These are phyloP conservation scores for Verticillium dahliae DNA, from an alignment of 2,329 filamentous ascomycete species.

Conservation along the genomic window DNA sequence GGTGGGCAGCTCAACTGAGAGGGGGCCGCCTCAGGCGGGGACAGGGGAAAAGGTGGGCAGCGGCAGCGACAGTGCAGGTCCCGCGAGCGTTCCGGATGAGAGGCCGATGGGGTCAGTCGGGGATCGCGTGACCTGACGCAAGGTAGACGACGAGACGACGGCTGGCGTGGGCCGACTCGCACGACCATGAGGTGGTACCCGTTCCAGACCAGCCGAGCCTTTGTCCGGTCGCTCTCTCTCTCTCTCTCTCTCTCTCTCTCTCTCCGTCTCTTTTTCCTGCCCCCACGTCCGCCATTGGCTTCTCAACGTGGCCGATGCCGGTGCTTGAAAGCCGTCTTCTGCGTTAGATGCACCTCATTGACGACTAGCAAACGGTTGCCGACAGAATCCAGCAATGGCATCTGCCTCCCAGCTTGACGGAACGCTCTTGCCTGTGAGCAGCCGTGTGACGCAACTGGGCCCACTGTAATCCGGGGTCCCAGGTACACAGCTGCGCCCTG, in stretches of 20 bases:
- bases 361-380: not conserved
- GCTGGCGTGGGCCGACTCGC: slow-evolving; percentile 1
- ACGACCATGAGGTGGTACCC: not conserved
- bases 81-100: slow-evolving; percentile 6
- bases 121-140: slow-evolving; percentile 17
- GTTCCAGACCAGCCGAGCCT: not conserved
- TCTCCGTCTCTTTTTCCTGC: not conserved
- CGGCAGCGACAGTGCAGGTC: not conserved
- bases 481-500: slow-evolving; percentile 9
- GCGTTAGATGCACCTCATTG: not conserved
- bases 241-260: no score
- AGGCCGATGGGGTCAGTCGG: not conserved
- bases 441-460: slow-evolving; percentile 9
- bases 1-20: not conserved
- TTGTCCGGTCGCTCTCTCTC: not conserved
- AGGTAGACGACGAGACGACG: not conserved
- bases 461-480: slow-evolving; percentile 13
- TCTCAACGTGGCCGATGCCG: not conserved
- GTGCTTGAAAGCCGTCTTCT: not conserved
- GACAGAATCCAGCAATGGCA: not conserved
- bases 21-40: not conserved
- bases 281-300: not conserved
- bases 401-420: not conserved
- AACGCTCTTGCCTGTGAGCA: not conserved
- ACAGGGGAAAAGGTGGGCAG: not conserved